Conservation (phyloP, 768 basidiomycete species). For the Mrakia gelida region DNA sequence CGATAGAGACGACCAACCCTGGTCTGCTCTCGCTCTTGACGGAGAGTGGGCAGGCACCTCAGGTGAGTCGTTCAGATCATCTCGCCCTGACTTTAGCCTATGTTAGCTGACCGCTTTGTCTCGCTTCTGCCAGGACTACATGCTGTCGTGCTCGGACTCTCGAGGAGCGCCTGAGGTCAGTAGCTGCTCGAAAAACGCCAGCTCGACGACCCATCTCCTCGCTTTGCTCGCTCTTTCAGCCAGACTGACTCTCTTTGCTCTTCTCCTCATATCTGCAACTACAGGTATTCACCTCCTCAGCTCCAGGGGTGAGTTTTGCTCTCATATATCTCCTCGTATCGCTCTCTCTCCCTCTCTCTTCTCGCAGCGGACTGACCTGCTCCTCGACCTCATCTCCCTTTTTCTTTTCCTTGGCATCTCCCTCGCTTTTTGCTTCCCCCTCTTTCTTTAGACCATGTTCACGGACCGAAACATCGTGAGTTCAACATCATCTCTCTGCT, state of each 20-base stretch:
- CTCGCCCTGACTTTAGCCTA: background rate
- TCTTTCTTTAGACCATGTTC: slow-evolving; percentile 3
- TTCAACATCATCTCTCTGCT: background rate
- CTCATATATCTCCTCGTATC: background rate
- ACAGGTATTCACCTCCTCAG: too few species aligned
- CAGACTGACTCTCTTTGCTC: too few species aligned
- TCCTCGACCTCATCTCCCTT: background rate
- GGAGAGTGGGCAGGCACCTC: background rate
- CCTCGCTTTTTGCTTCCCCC: too few species aligned
- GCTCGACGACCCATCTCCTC: background rate
- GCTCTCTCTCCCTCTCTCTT: background rate
- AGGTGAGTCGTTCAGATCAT: background rate
- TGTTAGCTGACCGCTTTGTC: background rate
- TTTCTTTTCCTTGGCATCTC: background rate
- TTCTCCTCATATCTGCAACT: too few species aligned
- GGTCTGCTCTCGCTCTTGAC: background rate
- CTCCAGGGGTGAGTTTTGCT: too few species aligned
- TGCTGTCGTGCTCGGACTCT: background rate
- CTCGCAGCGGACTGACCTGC: background rate
- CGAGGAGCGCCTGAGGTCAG: slow-evolving; percentile 9
- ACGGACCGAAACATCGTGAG: slow-evolving; percentile 17
- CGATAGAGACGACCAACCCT: background rate
- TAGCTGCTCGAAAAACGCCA: background rate
- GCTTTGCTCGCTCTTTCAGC: background rate
- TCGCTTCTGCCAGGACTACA: background rate